Base-by-base conservation (phyloP, 768 basidiomycete species). In the Termitomyces sp. region DNA sequence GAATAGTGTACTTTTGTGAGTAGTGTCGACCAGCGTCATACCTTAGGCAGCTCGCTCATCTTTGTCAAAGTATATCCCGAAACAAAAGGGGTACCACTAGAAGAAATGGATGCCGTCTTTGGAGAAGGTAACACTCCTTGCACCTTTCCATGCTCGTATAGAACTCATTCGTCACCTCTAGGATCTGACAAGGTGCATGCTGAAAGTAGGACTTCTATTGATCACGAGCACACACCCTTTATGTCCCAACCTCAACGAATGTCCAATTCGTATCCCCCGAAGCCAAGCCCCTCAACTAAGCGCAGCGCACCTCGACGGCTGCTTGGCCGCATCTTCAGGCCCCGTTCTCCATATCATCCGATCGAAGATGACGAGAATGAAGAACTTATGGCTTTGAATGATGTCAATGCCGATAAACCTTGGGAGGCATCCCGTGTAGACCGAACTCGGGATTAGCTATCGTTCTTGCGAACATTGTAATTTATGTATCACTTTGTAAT, bases 101-200 rank as follows among this genome's bases (percentile, higher is more conserved):
- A 95, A 75, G 91, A 95, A 68, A 92, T 95, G 87, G 93, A 94
- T 67, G 83, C 80, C 30, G 85, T 94, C 13, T 95, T 95, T 71
- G 89, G 92, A 53, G 91, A 95, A 86, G 89, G 89, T 86, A 5
- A 30, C 55, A n/a, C n/a, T n/a, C 12, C 24, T 13, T 55, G 16
- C 11, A 0, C 4, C 15, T 27, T 11, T 30, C 37, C 18, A 3
- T 15, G 4, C 6, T 42, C 6, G 6, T n/a, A 36, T 31, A 2
- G 16, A 9, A 39, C 20, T 20, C 53, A 47, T 39, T 22, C 33
- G 9, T 50, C 27, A 12, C 8, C 3, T 44, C 13, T 27, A 67
- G 62, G 39, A 46, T 37, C 57, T 44, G 20, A 30, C 41, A 34
- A 62, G 39, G 20, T 54, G 27, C 27, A n/a, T 37, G 37, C 6